Percentiles rank a stretch among this genome's conserved stretches.
Conservation (phyloP, 768 basidiomycete genomes). For the Mycena epipterygia region DNA sequence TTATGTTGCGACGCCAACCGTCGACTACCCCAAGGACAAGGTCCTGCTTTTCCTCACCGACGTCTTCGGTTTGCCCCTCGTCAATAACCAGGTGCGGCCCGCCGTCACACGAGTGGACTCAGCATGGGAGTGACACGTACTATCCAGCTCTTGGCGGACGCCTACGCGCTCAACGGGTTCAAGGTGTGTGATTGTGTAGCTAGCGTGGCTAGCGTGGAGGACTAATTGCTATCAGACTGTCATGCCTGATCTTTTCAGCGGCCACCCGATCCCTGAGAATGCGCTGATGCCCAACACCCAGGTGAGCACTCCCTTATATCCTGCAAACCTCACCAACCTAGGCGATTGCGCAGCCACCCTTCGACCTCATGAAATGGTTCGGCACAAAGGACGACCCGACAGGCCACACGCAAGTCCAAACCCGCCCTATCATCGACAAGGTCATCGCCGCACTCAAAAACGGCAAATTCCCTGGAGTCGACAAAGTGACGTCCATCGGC, state of each 20-base stretch:
- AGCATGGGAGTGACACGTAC: neutral
- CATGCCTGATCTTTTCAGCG: slow-evolving; percentile 57
- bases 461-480: too few relatives aligned
- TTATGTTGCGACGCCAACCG: slow-evolving; percentile 59
- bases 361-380: slow-evolving; percentile 25
- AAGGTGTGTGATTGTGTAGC: neutral
- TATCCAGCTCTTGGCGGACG: slow-evolving; percentile 40
- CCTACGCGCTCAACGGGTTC: slow-evolving; percentile 30
- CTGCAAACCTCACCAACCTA: too few relatives aligned
- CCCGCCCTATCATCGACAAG: slow-evolving; percentile 43
- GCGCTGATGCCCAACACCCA: slow-evolving; percentile 51
- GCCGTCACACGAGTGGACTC: neutral
- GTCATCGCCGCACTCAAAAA: slow-evolving; percentile 39
- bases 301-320: slow-evolving; percentile 42
- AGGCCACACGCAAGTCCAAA: too few relatives aligned
- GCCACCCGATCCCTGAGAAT: slow-evolving; percentile 54
- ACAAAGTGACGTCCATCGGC: slow-evolving; percentile 46
- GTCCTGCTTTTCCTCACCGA: slow-evolving; percentile 61
- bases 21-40: slow-evolving; percentile 58
- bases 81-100: slow-evolving; percentile 45
- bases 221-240: slow-evolving; percentile 47
- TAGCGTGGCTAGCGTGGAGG: too few relatives aligned
- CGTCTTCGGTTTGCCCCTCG: slow-evolving; percentile 53
- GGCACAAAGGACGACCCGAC: neutral
- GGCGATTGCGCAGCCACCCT: neutral